phyloP scores from a whole-genome alignment of 176 grass and related monocot species.

The Oryza longistaminata region DNA sequence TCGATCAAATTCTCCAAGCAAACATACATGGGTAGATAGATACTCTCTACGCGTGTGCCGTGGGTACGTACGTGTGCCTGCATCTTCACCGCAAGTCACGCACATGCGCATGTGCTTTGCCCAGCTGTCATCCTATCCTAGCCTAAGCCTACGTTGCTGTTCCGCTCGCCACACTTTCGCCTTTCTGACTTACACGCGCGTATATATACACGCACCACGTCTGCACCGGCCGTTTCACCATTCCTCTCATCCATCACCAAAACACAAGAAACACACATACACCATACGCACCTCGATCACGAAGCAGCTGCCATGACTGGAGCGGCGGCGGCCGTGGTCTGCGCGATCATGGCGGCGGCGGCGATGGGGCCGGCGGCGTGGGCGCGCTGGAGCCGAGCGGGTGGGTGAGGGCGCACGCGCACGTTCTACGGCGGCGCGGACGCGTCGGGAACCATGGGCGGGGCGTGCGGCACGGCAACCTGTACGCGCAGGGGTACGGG shows the following conservation, averaged over 20 bases:
- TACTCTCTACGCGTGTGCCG: no score
- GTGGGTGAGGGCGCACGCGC: conserved; percentile 43
- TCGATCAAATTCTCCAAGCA: no score
- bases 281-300: no score
- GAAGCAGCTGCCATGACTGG: no score
- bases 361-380: background rate
- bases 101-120: conserved; percentile 26
- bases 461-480: conserved; percentile 65
- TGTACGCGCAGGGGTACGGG: conserved; percentile 58
- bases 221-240: background rate
- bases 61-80: background rate
- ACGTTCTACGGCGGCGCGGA: conserved; percentile 66
- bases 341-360: background rate
- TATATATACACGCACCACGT: background rate
- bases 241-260: background rate
- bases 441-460: conserved; percentile 68
- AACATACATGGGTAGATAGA: no score
- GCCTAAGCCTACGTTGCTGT: background rate
- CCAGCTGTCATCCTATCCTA: background rate
- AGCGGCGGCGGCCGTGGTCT: background rate
- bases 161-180: conserved; percentile 1
- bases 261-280: no score
- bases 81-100: conserved; percentile 15
- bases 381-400: conserved; percentile 1
- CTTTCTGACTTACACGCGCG: background rate